Base-by-base conservation (phyloP, 208 protist genomes). In the Porcisia deanei region DNA sequence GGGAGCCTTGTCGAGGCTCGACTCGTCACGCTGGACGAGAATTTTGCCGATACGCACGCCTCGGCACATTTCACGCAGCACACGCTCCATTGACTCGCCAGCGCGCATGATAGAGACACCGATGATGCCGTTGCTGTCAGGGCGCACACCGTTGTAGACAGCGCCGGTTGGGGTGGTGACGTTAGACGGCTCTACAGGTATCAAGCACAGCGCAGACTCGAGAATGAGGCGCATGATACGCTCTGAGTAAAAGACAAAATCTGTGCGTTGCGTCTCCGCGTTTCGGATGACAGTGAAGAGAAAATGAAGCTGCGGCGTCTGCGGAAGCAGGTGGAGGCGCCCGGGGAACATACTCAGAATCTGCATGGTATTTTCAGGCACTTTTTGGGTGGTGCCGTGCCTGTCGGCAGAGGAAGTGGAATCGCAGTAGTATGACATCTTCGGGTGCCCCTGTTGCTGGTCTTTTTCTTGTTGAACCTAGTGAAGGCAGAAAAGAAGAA, bases 21-120 rank as follows among this genome's bases (percentile, higher is more conserved):
- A 60, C 88, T 99, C 98, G 74, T 99, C 89, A 55, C 98, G 93
- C 91, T 99, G 98, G 64, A 99, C 98, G 47, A 99, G 90, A 57
- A 99, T 99, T 84, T 99, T 99, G 68, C 99, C 99, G 66, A 99
- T 99, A 58, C 97, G 93, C 10, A 99, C 88, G 59, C 90, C 90
- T n/a, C 94, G 95, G 87, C 96, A 98, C 64, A 97, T 98, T 41
- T 97, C 96, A 34, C 97, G 93, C 53, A 99, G 78, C 57, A 91
- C 94, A 41, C 83, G 88, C 84, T 99, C 98, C 98, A 99, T 99
- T 53, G 93, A 97, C 86, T 99, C 98, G 52, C 98, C 98, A 22
- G 98, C 98, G 61, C 99, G 94, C 63, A 99, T 87, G 81, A 99
- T 99, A 70, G 91, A 97, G 8, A 99, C 98, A 57, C 97, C 99